Base-by-base conservation (phyloP, 2,329 filamentous ascomycete species). In the Fusarium hostae region DNA sequence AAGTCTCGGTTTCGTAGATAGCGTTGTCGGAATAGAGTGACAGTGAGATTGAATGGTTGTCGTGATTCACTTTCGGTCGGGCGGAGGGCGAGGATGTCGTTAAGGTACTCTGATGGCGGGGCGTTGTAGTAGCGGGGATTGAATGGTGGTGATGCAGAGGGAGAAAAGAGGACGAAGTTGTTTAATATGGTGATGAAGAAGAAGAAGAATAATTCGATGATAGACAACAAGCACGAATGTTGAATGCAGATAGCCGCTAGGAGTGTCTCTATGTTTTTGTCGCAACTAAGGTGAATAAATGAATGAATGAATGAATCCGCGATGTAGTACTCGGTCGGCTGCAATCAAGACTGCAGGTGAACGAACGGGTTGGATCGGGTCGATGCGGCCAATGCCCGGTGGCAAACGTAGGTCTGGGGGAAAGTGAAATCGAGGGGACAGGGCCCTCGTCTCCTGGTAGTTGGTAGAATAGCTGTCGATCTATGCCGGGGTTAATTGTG, bases 331-430 rank as follows among this genome's bases (percentile, higher is more conserved):
- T 57, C 30, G 13, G 28, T 45, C n/a, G 37, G 52, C 30, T 48
- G 40, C 16, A 55, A 22, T 50, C 26, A 28, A 28, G 44, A n/a
- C 34, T 18, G 32, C 12, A 48, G 55, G 18, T 54, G 37, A 51
- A 70, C 30, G 26, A 47, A 56, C 66, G 71, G 68, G 61, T 66
- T 68, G 48, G 63, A 59, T 75, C 71, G 73, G 71, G 68, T 70
- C 45, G 60, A 66, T 64, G 64, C 68, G 60, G 70, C 55, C 60
- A 43, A 39, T 43, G 43, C 54, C 34, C 64, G 55, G 62, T 73
- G 71, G 73, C 63, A 56, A 67, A 59, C 63, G 55, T 54, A 59
- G 34, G 26, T 44, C 50, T 50, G 37, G 51, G 60, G 66, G 58
- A 57, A 52, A 32, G 32, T 50, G 45, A 58, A 51, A 60, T 68